Evolutionary conservation across 73 alveolate genomes (phyloP).

Genomic region (Paramecium pentaurelia): DNA sequence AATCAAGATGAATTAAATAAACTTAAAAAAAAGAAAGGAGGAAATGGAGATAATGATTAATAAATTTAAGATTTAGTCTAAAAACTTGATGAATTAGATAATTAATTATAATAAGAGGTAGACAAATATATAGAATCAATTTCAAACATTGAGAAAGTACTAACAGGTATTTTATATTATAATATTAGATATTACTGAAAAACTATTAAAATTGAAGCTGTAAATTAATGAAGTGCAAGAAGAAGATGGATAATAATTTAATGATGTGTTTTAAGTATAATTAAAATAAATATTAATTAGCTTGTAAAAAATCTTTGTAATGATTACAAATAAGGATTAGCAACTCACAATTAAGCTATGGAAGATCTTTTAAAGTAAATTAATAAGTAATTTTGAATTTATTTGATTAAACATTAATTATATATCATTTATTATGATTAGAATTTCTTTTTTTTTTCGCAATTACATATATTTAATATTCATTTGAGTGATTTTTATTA

Average conservation of each 20-base stretch:
- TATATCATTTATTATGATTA: background rate
- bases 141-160: background rate
- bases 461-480: too few relatives aligned
- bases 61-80: background rate
- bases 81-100: background rate
- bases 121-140: background rate
- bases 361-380: conserved; percentile 8
- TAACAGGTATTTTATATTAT: background rate
- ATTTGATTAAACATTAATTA: background rate
- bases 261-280: background rate
- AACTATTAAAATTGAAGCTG: background rate
- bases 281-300: background rate
- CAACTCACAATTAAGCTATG: conserved; percentile 12
- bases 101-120: background rate
- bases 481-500: too few relatives aligned
- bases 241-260: background rate
- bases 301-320: background rate
- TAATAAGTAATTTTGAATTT: background rate
- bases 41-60: background rate
- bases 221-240: background rate
- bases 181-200: conserved; percentile 11
- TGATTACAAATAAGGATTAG: background rate
- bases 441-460: background rate
- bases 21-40: background rate
- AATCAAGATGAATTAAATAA: background rate